Evolutionary conservation across 2,329 filamentous ascomycete genomes (phyloP).

Genomic region (Mycocentrospora acerina): DNA sequence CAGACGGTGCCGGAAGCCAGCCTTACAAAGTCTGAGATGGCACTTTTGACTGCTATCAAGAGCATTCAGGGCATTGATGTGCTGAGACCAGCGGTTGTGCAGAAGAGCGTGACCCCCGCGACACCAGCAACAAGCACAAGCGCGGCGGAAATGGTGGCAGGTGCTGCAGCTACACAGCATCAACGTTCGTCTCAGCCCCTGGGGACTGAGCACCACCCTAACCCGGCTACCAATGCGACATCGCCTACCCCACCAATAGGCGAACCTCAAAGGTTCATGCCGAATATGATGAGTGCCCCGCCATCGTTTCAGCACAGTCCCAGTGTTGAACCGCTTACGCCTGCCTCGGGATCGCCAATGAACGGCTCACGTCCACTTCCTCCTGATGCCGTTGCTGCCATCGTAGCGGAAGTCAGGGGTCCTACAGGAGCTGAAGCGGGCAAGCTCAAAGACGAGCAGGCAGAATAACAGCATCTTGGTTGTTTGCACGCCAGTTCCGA

Average conservation of each 20-base stretch:
- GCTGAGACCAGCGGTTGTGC: constrained; percentile 6
- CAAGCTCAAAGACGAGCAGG: too few relatives aligned
- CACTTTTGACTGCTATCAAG: constrained; percentile 27
- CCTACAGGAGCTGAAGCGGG: too few relatives aligned
- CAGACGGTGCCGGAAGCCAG: constrained; percentile 22
- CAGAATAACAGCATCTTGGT: too few relatives aligned
- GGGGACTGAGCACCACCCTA: neutral
- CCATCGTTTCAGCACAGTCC: constrained; percentile 26
- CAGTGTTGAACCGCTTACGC: constrained; percentile 40
- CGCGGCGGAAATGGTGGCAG: constrained; percentile 34
- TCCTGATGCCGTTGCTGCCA: constrained; percentile 9
- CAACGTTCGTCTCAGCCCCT: constrained; percentile 1
- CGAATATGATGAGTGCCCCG: constrained; percentile 27
- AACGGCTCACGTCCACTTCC: constrained; percentile 16
- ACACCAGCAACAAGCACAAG: constrained; percentile 16
- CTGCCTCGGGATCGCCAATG: constrained; percentile 36
- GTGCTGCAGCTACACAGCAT: constrained; percentile 25
- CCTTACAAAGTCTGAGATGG: constrained; percentile 26
- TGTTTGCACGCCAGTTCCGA: too few relatives aligned
- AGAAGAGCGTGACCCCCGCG: constrained; percentile 8
- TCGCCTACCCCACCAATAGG: constrained; percentile 1
- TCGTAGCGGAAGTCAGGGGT: too few relatives aligned
- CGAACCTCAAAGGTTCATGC: constrained; percentile 29
- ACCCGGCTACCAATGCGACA: constrained; percentile 2
- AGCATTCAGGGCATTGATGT: constrained; percentile 15